Base-by-base conservation (phyloP, 495 filamentous ascomycete genomes). In the Cudoniella acicularis region DNA sequence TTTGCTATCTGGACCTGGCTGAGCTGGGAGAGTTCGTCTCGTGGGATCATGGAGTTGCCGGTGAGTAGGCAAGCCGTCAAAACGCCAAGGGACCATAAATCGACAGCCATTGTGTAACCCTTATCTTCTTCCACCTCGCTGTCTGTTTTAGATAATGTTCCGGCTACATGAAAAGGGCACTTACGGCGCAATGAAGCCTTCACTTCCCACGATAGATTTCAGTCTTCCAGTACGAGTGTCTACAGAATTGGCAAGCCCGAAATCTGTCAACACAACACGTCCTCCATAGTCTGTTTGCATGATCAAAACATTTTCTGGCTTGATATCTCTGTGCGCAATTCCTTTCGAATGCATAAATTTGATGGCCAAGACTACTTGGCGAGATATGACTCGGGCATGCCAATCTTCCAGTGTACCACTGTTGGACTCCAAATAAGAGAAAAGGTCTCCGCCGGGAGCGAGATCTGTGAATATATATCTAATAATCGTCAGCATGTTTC, bases 281-380 rank as follows among this genome's bases (percentile, higher is more conserved):
- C 79, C 70, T 1, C 73, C 72, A 27, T 72, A 62, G 26, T 67
- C 70, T 8, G 80, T 75, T 1, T 88, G 81, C 46, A 79, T 86
- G 36, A 93, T 78, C 64, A 98, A 91, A 59, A 98, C 88, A 69
- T 98, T 98, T 75, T 98, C 93, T 3, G 89, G 91, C 74, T 98
- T 96, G 73, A 96, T 88, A 67, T 98, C 93, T 47, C 93, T 87
- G 70, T 96, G 93, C 60, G 87, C 92, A 54, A 96, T 76, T 43
- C 87, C 87, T 56, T 87, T 87, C 47, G 79, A 72, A 69, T 98
- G 92, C 71, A 96, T 85, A 70, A 87, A 90, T 49, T 86, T 81
- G 18, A 96, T 77, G 23, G 88, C 91, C 63, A 81, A 79, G 30
- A 96, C 74, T 17, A 96, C 76, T 69, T 98, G 89, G 21, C 89